A percentile compares a stretch with the other conserved stretches of the same genome.
These are phyloP conservation scores for Phaeosphaeriaceae sp. DNA, from an alignment of 2,329 filamentous ascomycete genomes.

Conservation along the genomic window DNA sequence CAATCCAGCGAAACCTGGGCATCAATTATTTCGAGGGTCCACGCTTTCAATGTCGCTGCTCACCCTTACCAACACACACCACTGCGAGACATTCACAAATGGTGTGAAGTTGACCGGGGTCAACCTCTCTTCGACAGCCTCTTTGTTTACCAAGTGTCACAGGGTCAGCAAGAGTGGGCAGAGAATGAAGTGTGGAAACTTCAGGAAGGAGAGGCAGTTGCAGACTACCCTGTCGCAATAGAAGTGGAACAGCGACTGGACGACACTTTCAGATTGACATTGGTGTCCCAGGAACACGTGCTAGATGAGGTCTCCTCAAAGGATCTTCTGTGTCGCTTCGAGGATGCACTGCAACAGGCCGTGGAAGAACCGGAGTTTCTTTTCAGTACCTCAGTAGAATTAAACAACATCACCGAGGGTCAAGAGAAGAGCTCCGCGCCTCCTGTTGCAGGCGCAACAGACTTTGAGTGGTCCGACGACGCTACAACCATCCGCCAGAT, in stretches of 20 bases:
- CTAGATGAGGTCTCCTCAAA: conserved; percentile 45
- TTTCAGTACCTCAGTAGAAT: conserved; percentile 21
- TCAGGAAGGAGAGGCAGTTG: conserved; percentile 49
- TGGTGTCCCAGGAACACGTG: conserved; percentile 64
- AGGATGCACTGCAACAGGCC: conserved; percentile 47
- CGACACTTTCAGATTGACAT: conserved; percentile 60
- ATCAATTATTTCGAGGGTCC: conserved; percentile 68
- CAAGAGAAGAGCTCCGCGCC: not conserved
- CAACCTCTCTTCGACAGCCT: conserved; percentile 73
- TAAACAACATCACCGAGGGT: not conserved
- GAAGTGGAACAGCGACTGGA: conserved; percentile 67
- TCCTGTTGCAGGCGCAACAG: not conserved
- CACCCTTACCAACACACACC: conserved; percentile 81
- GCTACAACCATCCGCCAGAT: conserved; percentile 65
- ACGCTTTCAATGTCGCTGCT: conserved; percentile 72
- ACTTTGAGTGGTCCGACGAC: conserved; percentile 66
- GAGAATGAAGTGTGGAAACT: conserved; percentile 60
- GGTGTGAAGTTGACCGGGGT: conserved; percentile 65
- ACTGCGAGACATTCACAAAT: conserved; percentile 80
- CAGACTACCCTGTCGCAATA: conserved; percentile 79
- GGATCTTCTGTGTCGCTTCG: conserved; percentile 54
- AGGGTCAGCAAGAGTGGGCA: conserved; percentile 25
- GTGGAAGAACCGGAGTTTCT: conserved; percentile 39
- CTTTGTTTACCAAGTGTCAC: conserved; percentile 76
- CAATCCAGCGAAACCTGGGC: conserved; percentile 61